phyloP scores from a whole-genome alignment of 2,329 filamentous ascomycete genomes.

The Claviceps maximensis region DNA sequence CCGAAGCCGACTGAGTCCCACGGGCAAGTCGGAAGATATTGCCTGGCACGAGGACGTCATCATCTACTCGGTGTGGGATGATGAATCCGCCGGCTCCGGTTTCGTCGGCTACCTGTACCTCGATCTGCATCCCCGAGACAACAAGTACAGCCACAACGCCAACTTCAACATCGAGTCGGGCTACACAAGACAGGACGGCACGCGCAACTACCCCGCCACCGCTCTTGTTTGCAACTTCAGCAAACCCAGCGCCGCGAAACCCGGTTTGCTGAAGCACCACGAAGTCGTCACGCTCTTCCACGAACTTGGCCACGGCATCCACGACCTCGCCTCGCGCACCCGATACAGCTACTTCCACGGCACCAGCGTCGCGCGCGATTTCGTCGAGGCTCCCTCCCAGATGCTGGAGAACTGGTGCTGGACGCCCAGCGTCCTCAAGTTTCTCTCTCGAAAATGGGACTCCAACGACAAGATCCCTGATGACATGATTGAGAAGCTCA shows the following conservation, averaged over 20 bases:
- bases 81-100: constrained; percentile 52
- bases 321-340: constrained; percentile 51
- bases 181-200: constrained; percentile 52
- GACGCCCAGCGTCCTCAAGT: constrained; percentile 50
- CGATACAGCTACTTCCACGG: constrained; percentile 55
- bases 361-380: constrained; percentile 52
- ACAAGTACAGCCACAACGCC: constrained; percentile 75
- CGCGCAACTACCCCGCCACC: constrained; percentile 61
- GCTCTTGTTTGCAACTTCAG: constrained; percentile 78
- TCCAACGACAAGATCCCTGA: constrained; percentile 59
- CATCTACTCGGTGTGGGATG: constrained; percentile 72
- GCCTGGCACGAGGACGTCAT: constrained; percentile 76
- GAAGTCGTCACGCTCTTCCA: constrained; percentile 78
- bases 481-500: constrained; percentile 58
- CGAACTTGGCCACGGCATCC: constrained; percentile 58
- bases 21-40: constrained; percentile 57
- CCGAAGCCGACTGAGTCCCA: constrained; percentile 49
- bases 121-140: constrained; percentile 64
- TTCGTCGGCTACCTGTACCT: constrained; percentile 78
- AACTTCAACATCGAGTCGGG: constrained; percentile 74
- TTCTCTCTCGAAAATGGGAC: constrained; percentile 61
- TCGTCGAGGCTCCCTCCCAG: constrained; percentile 58
- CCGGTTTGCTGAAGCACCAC: constrained; percentile 67
- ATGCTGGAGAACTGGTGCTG: constrained; percentile 71
- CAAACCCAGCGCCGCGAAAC: constrained; percentile 64